These are phyloP conservation scores for Boletus semigastroideus DNA, from an alignment of 1,284 basidiomycete species.

Conservation along the genomic window DNA sequence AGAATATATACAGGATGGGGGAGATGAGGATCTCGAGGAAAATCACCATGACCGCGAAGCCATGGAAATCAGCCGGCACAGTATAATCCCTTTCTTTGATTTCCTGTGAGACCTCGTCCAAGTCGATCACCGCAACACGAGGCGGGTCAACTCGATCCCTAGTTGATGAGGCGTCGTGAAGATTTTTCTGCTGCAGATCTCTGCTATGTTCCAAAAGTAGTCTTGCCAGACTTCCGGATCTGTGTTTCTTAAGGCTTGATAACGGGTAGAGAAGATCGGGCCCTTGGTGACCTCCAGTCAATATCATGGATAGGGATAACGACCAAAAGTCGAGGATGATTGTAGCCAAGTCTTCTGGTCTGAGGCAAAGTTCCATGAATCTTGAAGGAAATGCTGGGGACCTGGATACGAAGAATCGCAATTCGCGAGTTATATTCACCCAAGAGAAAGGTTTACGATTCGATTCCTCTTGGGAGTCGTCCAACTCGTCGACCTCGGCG, in stretches of 20 bases:
- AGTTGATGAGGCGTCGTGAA: background rate
- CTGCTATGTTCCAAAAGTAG: conserved; percentile 1
- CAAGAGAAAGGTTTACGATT: background rate
- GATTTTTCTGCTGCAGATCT: background rate
- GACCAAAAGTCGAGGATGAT: conserved; percentile 4
- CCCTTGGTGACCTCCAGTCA: background rate
- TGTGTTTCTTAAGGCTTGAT: background rate
- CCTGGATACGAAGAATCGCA: background rate
- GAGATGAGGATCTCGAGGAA: background rate
- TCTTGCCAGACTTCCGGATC: conserved; percentile 2
- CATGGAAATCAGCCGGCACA: conserved; percentile 6
- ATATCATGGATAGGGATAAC: background rate
- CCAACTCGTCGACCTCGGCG: background rate
- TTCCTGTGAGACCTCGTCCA: background rate
- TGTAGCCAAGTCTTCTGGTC: background rate
- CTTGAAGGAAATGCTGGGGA: background rate
- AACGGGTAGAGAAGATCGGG: conserved; percentile 6
- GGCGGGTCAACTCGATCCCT: background rate
- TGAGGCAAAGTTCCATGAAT: background rate
- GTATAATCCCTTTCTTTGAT: background rate
- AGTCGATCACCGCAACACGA: conserved; percentile 1
- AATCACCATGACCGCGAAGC: background rate
- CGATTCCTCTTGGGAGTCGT: background rate
- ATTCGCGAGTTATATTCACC: background rate
- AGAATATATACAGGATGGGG: background rate